Evolutionary conservation across 2,329 filamentous ascomycete genomes (phyloP).

Genomic region (Ceratocystis destructans): DNA sequence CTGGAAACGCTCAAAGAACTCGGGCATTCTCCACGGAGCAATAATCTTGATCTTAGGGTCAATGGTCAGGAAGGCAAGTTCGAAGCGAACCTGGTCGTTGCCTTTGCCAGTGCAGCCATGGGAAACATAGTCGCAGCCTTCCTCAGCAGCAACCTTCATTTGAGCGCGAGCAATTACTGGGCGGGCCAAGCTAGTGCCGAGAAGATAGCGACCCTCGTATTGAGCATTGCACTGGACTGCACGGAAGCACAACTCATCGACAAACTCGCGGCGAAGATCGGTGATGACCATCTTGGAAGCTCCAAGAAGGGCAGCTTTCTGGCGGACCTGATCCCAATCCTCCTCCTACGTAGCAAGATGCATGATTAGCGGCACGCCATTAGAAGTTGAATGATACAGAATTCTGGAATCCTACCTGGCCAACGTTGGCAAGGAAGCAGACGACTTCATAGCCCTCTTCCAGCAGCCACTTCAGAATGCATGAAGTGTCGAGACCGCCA

Average conservation of each 20-base stretch:
- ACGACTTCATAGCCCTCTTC: constrained; percentile 20
- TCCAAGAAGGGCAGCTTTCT: constrained; percentile 31
- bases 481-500: constrained; percentile 31
- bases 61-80: constrained; percentile 31
- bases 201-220: constrained; percentile 40
- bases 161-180: constrained; percentile 52
- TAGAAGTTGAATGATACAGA: not conserved
- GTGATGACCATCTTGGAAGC: constrained; percentile 34
- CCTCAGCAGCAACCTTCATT: constrained; percentile 32
- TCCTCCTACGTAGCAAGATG: constrained; percentile 11
- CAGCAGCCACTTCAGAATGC: constrained; percentile 32
- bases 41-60: constrained; percentile 57
- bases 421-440: constrained; percentile 47
- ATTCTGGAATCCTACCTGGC: constrained; percentile 35
- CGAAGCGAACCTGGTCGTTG: constrained; percentile 29
- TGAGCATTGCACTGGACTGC: constrained; percentile 55
- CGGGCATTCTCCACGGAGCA: constrained; percentile 58
- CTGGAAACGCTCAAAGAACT: constrained; percentile 56
- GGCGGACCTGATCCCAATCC: constrained; percentile 26
- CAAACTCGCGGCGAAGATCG: constrained; percentile 55
- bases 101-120: constrained; percentile 48
- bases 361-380: not conserved
- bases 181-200: constrained; percentile 44
- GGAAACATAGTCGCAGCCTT: constrained; percentile 24
- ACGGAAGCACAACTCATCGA: constrained; percentile 62